Evolutionary conservation across 1,284 basidiomycete species (phyloP), one percentile per base, ranked within the genome.

Genomic region (Testicularia cyperi): DNA sequence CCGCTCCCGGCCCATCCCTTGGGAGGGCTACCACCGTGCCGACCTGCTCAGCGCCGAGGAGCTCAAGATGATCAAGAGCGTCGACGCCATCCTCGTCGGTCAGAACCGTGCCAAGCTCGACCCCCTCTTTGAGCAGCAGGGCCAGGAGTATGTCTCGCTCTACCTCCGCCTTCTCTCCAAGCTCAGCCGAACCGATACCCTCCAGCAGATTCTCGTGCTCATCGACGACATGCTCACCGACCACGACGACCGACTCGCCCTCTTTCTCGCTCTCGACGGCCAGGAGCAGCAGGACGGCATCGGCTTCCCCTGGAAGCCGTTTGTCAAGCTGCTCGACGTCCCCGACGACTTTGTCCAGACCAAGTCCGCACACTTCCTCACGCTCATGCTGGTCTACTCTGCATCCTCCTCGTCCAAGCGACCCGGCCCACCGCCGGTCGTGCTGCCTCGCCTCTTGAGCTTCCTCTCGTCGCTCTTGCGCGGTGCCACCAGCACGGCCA

Each of bases 1-100:
- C 57, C 83, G 88, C 61, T 82, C 86, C 9, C 92, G 92, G 75
- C 86, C 87, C 5, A 90, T 96, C 31, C 91, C 92, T 60, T 98
- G 92, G 92, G 92, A 96, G 85, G 92, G 89, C 57, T 97, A 97
- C 80, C 92, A 95, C 80, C 87, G 94, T 55, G 92, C 91, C 35
- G 91, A 87, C 51, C 84, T 94, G 33, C 85, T 97, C 68, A 89
- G 88, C 15, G 81, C 83, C 10, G 90, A 95, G 48, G 92, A 97
- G 78, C 84, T 96, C 31, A 80, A 83, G n/a, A 83, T 90, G 69
- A 86, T 98, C 74, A 67, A 68, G 41, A 51, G 58, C 44, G 45
- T 72, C 43, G 65, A 66, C 38, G 91, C 90, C 20, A 92, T 92
- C n/a, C 95, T 96, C 74, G 88, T 96, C 9, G 82, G 96, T 4